Evolutionary conservation across 2,329 filamentous ascomycete genomes (phyloP).

Genomic region (Arthroderma sp.): DNA sequence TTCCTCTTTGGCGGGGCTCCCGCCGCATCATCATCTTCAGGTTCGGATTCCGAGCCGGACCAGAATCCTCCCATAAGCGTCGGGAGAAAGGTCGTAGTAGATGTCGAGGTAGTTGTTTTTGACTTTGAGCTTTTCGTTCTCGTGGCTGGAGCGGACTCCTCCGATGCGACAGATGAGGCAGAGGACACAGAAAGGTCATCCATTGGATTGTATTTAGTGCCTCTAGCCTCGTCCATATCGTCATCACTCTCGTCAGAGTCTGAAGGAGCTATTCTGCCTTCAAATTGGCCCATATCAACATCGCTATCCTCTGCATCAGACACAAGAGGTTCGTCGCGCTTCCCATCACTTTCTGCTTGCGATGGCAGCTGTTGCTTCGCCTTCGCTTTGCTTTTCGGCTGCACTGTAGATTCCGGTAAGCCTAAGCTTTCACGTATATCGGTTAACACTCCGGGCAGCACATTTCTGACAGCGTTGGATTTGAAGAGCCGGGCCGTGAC

Average conservation of each 20-base stretch:
- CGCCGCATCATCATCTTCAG: constrained; percentile 33
- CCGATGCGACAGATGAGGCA: constrained; percentile 19
- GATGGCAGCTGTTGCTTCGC: not conserved
- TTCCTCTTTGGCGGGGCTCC: constrained; percentile 35
- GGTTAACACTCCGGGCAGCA: constrained; percentile 34
- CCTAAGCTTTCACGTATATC: constrained; percentile 28
- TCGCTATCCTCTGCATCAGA: not conserved
- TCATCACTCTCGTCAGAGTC: constrained; percentile 14
- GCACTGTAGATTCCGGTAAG: constrained; percentile 10
- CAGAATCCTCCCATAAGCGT: constrained; percentile 50
- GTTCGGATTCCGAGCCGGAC: constrained; percentile 46
- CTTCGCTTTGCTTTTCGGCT: not conserved
- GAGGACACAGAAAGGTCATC: constrained; percentile 21
- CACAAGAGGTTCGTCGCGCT: too few relatives aligned
- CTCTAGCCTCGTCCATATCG: constrained; percentile 11
- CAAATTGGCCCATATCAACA: constrained; percentile 18
- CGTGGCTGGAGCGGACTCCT: constrained; percentile 16
- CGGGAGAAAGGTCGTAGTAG: constrained; percentile 44
- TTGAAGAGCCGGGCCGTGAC: constrained; percentile 48
- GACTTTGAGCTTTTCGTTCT: constrained; percentile 15
- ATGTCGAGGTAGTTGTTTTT: constrained; percentile 12
- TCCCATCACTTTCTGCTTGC: not conserved
- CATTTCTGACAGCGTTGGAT: constrained; percentile 44
- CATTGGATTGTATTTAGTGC: constrained; percentile 9
- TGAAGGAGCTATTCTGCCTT: constrained; percentile 22